A percentile compares a stretch with the other conserved stretches of the same genome.
Evolutionary conservation across 352 stramenopile species (phyloP).

Genomic region (Globisporangium apiculatum): DNA sequence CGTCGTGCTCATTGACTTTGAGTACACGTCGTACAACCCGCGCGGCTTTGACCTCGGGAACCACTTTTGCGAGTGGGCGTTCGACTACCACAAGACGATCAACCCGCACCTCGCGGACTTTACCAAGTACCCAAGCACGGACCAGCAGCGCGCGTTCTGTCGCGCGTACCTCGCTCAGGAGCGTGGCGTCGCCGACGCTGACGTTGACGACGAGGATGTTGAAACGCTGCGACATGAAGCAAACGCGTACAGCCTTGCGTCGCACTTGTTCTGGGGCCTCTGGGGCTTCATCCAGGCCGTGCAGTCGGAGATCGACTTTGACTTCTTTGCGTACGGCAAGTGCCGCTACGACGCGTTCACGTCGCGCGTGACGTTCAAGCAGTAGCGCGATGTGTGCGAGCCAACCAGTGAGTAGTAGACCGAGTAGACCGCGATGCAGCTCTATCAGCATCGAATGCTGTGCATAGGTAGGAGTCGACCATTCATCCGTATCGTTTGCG

Average conservation of each 20-base stretch:
- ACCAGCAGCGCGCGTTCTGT: constrained; percentile 67
- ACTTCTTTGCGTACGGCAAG: constrained; percentile 84
- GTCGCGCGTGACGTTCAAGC: constrained; percentile 40
- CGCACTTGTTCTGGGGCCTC: constrained; percentile 87
- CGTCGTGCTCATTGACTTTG: constrained; percentile 91
- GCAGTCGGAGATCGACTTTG: constrained; percentile 90
- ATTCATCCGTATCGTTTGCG: no score
- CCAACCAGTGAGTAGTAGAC: no score
- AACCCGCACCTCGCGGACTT: constrained; percentile 75
- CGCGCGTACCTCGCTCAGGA: constrained; percentile 56
- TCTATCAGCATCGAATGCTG: no score
- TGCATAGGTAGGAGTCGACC: no score
- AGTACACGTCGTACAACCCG: constrained; percentile 91
- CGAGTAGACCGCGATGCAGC: no score
- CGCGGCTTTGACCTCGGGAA: constrained; percentile 90
- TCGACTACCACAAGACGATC: constrained; percentile 80
- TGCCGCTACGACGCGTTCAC: constrained; percentile 72
- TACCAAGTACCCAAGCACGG: constrained; percentile 51
- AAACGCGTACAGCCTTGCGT: constrained; percentile 80
- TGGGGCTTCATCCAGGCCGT: constrained; percentile 89
- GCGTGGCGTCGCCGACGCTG: constrained; percentile 20
- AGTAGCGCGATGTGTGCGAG: constrained; percentile 14
- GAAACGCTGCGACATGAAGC: constrained; percentile 56
- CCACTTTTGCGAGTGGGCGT: constrained; percentile 89
- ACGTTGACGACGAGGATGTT: constrained; percentile 46